A percentile compares a stretch with the other conserved stretches of the same genome.
Conservation (phyloP, 148 eudicot genomes). For the Arctostaphylos glauca region DNA sequence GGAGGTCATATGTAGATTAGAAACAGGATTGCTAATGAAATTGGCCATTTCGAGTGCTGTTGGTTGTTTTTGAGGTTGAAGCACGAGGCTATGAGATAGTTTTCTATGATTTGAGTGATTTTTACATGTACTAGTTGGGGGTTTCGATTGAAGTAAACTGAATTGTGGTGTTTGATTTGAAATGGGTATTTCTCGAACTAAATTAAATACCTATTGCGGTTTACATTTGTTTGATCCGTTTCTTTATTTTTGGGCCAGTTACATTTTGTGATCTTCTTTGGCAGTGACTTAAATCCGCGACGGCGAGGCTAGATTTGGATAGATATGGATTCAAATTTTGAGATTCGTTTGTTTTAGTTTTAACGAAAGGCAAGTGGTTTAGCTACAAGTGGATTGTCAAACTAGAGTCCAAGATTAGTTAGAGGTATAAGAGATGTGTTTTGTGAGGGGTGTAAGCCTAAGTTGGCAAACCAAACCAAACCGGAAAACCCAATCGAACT, state of each 20-base stretch:
- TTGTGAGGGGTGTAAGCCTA: not conserved
- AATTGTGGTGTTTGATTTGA: not conserved
- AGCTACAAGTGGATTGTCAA: not conserved
- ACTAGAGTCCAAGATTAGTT: not conserved
- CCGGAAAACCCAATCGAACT: too few relatives aligned
- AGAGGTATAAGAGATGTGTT: not conserved
- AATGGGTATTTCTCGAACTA: conserved; percentile 2
- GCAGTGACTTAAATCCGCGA: not conserved
- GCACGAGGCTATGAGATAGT: not conserved
- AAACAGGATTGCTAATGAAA: not conserved
- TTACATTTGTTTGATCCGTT: not conserved
- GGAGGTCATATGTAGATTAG: not conserved
- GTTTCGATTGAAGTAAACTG: not conserved
- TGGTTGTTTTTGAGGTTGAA: not conserved
- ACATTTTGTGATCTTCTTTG: not conserved
- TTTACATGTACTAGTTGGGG: not conserved
- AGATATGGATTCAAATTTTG: not conserved
- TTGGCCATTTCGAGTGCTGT: not conserved
- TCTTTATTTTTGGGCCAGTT: too few relatives aligned
- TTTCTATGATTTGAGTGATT: not conserved
- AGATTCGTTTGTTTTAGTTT: not conserved
- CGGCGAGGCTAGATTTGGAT: not conserved
- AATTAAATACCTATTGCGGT: not conserved
- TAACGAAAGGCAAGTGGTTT: not conserved
- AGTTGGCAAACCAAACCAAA: too few relatives aligned